Base-by-base conservation (phyloP, 2,329 filamentous ascomycete species). In the Sphaceloma murrayae region DNA sequence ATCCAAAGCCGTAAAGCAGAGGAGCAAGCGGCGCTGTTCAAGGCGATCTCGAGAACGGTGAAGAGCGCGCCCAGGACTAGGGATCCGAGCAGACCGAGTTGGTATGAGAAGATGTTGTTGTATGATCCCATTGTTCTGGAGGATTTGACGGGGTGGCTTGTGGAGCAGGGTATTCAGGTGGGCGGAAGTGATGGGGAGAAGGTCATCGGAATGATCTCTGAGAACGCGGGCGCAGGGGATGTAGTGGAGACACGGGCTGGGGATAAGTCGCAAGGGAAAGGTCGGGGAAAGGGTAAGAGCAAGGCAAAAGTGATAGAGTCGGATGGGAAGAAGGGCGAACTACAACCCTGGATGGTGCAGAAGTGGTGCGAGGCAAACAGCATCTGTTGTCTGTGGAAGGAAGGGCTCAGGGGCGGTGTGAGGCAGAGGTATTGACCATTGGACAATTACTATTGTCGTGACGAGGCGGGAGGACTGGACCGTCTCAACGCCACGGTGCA, bases 91-190 rank as follows among this genome's bases (percentile, higher is more conserved):
- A 56, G 59, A 2, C 71, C 69, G 2, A 86, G 77, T 2, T 96
- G 88, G 85, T 73, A 93, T 54, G 86, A 96, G 62, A 93, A 87
- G 64, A 95, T 98, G 34, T 68, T 96, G 4, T 76, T 96, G 59
- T 96, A 93, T 58, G 88, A 96, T 55, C 86, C 89, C 0, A 82
- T 98, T 32, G 72, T 91, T 1, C 63, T 95, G 0, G 89, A 96
- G 62, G 87, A 95, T 52, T 67, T 98, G 10, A 75, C 88, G 0
- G 64, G 67, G 0, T 96, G 87, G 83, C 64, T 96, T 11, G 95
- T 94, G 31, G 51, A 36, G 2, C 50, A 59, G 40, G 58, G 52
- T 24, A 10, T 59, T 5, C 24, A 51, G 10, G 18, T 21, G 5
- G 31, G 36, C 30, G 42, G 42, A 10, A 45, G 30, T 53, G 4